These are phyloP conservation scores for Avena eriantha DNA, from an alignment of 176 grass and related monocot species.

Conservation along the genomic window DNA sequence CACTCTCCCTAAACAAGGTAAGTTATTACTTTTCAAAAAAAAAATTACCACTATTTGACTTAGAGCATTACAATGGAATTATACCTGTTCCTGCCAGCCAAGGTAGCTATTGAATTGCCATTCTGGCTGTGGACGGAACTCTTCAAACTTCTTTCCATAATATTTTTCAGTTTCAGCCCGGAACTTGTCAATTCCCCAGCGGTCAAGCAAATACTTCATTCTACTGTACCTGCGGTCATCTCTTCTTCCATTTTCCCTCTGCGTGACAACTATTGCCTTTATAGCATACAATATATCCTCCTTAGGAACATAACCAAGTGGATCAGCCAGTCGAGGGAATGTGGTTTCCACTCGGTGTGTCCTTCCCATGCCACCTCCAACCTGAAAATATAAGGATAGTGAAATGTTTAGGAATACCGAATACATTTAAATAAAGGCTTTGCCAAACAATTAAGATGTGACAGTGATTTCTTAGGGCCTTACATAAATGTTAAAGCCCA, in stretches of 20 bases:
- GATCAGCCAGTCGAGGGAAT: slow-evolving; percentile 84
- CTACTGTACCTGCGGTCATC: slow-evolving; percentile 94
- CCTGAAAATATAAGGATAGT: slow-evolving; percentile 56
- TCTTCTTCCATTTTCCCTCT: slow-evolving; percentile 97
- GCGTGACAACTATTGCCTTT: slow-evolving; percentile 95
- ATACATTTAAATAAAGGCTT: neutral
- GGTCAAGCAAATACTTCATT: slow-evolving; percentile 92
- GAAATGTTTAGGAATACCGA: slow-evolving; percentile 23
- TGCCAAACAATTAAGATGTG: neutral
- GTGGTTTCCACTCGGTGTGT: slow-evolving; percentile 92
- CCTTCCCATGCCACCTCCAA: slow-evolving; percentile 98
- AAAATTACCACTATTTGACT: neutral
- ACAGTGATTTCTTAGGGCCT: slow-evolving; percentile 38
- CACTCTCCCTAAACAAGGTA: neutral
- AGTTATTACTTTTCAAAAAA: neutral
- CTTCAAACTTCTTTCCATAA: slow-evolving; percentile 94
- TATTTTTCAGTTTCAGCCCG: slow-evolving; percentile 85
- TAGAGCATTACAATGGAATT: neutral
- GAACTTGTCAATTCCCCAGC: slow-evolving; percentile 97
- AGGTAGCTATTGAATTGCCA: slow-evolving; percentile 98
- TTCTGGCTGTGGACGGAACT: slow-evolving; percentile 63
- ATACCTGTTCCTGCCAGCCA: slow-evolving; percentile 99
- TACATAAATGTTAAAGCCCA: slow-evolving; percentile 98
- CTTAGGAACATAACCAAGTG: slow-evolving; percentile 91
- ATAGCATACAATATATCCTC: slow-evolving; percentile 98